Percentiles rank a stretch among this genome's conserved stretches.
Evolutionary conservation across 2,329 filamentous ascomycete genomes (phyloP).

Genomic region (Knufia petricola): DNA sequence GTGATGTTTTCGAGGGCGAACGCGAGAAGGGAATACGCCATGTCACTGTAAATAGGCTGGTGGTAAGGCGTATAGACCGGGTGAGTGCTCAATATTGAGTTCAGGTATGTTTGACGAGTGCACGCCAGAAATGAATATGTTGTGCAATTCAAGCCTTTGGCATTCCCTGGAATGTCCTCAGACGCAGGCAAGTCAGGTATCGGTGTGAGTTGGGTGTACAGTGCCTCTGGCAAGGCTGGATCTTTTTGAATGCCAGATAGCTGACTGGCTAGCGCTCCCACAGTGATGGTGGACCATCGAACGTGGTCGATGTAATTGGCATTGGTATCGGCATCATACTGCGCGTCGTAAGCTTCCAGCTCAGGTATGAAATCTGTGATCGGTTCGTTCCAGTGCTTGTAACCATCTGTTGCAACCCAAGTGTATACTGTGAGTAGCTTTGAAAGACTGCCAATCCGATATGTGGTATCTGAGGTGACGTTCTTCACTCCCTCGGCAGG

Average conservation of each 20-base stretch:
- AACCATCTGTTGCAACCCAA: slow-evolving; percentile 29
- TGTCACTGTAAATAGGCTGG: slow-evolving; percentile 30
- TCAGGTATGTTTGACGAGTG: not conserved
- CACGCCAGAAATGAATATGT: not conserved
- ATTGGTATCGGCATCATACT: slow-evolving; percentile 10
- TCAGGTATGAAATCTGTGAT: slow-evolving; percentile 34
- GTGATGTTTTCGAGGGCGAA: slow-evolving; percentile 34
- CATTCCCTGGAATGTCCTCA: not conserved
- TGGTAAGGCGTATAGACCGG: slow-evolving; percentile 19
- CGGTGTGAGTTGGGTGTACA: not conserved
- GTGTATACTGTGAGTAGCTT: slow-evolving; percentile 32
- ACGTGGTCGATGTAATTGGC: slow-evolving; percentile 17
- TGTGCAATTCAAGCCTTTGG: not conserved
- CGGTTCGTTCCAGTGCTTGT: slow-evolving; percentile 31
- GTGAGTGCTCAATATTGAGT: not conserved
- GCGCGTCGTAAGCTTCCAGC: slow-evolving; percentile 24
- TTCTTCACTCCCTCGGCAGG: slow-evolving; percentile 8
- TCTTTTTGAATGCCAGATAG: slow-evolving; percentile 21
- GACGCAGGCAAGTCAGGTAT: not conserved
- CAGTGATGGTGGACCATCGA: slow-evolving; percentile 41
- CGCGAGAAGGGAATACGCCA: slow-evolving; percentile 29
- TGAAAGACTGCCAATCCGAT: slow-evolving; percentile 29
- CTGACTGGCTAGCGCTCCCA: slow-evolving; percentile 39
- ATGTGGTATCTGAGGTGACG: slow-evolving; percentile 21
- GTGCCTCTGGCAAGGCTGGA: not conserved